Evolutionary conservation across 1,284 basidiomycete genomes (phyloP).

Genomic region (Fistulina hepatica): DNA sequence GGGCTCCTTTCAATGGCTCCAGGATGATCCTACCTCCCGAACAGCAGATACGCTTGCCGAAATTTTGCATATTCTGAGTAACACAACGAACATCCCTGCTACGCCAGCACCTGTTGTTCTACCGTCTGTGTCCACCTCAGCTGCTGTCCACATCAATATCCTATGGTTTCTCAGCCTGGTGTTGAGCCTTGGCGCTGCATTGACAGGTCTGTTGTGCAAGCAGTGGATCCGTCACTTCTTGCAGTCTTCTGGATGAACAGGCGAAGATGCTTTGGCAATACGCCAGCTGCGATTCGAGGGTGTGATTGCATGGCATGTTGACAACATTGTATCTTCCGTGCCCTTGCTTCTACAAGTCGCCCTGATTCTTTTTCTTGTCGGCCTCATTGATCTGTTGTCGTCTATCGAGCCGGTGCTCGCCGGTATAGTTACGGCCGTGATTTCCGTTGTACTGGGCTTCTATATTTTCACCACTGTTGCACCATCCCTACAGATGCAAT

Average conservation of each 20-base stretch:
- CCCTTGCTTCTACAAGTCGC: neutral
- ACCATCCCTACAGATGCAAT: neutral
- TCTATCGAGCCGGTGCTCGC: neutral
- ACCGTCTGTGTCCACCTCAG: neutral
- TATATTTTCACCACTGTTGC: neutral
- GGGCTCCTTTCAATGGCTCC: slow-evolving; percentile 10
- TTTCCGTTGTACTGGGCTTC: neutral
- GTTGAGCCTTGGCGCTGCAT: slow-evolving; percentile 11
- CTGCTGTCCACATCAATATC: slow-evolving; percentile 3
- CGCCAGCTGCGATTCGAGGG: neutral
- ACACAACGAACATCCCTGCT: neutral
- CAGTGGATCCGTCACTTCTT: slow-evolving; percentile 12
- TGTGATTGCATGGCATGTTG: neutral
- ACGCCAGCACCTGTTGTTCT: neutral
- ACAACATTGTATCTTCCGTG: neutral
- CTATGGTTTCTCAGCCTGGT: slow-evolving; percentile 13
- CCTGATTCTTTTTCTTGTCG: neutral
- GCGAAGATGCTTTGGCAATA: neutral
- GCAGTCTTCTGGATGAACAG: slow-evolving; percentile 4
- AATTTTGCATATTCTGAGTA: slow-evolving; percentile 1
- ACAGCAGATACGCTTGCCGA: slow-evolving; percentile 6
- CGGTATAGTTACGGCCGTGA: neutral
- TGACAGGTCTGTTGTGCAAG: slow-evolving; percentile 12
- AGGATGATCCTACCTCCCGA: slow-evolving; percentile 2
- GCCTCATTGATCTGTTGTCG: neutral